Percentiles rank a stretch among this genome's conserved stretches.
Evolutionary conservation across 2,329 filamentous ascomycete genomes (phyloP).

Genomic region (Mycosphaerella sp.): DNA sequence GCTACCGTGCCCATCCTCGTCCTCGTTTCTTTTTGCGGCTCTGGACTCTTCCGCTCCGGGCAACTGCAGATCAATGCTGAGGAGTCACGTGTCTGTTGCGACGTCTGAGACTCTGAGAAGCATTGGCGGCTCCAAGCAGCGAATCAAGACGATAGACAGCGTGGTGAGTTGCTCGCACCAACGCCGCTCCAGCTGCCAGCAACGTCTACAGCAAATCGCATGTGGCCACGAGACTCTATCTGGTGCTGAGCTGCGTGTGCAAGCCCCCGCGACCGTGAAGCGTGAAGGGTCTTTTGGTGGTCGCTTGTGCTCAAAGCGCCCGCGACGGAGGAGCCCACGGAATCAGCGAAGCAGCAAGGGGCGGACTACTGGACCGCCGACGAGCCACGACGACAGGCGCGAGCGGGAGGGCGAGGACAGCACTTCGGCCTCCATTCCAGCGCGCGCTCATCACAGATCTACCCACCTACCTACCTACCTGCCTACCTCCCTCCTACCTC

Average conservation of each 20-base stretch:
- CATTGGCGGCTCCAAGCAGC: background rate
- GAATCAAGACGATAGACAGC: background rate
- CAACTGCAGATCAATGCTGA: background rate
- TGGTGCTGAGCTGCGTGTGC: background rate
- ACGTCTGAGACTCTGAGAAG: background rate
- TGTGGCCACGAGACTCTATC: background rate
- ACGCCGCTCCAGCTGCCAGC: background rate
- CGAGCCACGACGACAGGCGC: background rate
- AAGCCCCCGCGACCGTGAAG: background rate
- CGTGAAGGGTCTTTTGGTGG: background rate
- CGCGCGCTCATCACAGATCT: background rate
- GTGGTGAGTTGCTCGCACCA: background rate
- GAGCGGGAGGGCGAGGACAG: background rate
- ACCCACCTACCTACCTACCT: no score
- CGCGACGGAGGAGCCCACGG: background rate
- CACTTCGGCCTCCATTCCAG: background rate
- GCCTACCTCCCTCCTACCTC: no score
- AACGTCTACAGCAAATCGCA: background rate
- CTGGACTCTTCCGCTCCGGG: background rate
- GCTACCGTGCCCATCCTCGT: background rate
- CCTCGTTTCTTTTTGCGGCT: background rate
- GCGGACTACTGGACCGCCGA: background rate
- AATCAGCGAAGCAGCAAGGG: background rate
- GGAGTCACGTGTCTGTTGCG: background rate
- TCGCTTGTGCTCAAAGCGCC: background rate